Percentiles rank a stretch among this genome's conserved stretches.
Evolutionary conservation across 75 land plant species (phyloP).

Genomic region (Larix kaempferi): DNA sequence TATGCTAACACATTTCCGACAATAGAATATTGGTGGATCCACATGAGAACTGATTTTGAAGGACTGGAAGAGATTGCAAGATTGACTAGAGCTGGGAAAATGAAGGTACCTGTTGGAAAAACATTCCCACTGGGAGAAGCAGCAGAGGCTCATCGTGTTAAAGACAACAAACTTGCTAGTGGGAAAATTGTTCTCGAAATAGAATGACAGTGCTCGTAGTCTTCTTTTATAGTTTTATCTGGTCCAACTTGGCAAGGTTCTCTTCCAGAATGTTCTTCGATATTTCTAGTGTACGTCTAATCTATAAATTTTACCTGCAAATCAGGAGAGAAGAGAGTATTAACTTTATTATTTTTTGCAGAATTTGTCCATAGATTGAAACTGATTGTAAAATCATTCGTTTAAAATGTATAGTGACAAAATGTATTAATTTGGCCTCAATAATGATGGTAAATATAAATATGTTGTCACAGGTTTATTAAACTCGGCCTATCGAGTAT

Average conservation of each 20-base stretch:
- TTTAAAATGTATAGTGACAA: no score
- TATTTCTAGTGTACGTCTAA: not conserved
- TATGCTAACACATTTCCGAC: not conserved
- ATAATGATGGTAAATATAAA: no score
- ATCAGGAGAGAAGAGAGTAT: not conserved
- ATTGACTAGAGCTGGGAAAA: constrained; percentile 63
- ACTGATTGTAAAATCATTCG: no score
- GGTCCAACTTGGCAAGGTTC: not conserved
- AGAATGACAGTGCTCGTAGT: constrained; percentile 28
- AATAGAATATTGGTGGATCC: constrained; percentile 81
- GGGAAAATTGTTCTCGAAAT: constrained; percentile 89
- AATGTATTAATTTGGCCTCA: no score
- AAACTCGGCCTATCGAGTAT: no score
- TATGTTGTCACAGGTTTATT: no score
- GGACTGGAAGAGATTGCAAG: constrained; percentile 80
- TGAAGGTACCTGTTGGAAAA: constrained; percentile 80
- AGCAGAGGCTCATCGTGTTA: constrained; percentile 80
- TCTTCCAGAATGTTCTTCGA: not conserved
- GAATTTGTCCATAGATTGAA: not conserved
- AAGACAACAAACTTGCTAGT: constrained; percentile 57
- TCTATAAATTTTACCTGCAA: not conserved
- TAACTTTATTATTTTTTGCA: not conserved
- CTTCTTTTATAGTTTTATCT: not conserved
- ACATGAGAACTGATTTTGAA: constrained; percentile 93
- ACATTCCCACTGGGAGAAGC: constrained; percentile 73